These are phyloP conservation scores for Xylaria telfairii DNA, from an alignment of 495 filamentous ascomycete genomes.

Conservation along the genomic window DNA sequence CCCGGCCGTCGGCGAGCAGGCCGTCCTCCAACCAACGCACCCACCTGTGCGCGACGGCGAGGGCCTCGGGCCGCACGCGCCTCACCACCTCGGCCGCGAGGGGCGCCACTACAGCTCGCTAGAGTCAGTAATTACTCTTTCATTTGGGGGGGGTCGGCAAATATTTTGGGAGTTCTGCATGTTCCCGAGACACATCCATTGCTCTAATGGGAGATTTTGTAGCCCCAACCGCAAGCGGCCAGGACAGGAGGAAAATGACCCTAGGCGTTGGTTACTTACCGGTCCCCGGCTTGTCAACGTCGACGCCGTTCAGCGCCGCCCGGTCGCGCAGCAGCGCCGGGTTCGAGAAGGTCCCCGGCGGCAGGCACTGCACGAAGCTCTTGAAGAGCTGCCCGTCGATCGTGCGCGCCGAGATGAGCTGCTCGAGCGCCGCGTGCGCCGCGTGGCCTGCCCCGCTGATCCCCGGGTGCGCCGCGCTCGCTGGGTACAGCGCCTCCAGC, in stretches of 20 bases:
- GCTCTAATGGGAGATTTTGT: no score
- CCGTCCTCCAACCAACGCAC: constrained; percentile 59
- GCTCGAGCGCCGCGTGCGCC: constrained; percentile 28
- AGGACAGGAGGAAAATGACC: no score
- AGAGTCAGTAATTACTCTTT: no score
- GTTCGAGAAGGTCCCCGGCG: constrained; percentile 28
- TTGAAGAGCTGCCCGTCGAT: constrained; percentile 58
- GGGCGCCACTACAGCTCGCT: no score
- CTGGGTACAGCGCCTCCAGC: constrained; percentile 58
- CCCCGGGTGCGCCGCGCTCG: constrained; percentile 29
- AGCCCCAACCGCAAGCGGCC: no score
- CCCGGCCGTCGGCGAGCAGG: constrained; percentile 44
- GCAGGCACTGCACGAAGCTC: constrained; percentile 39
- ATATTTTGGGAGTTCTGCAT: no score
- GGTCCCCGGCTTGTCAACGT: constrained; percentile 20
- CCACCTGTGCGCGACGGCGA: constrained; percentile 47
- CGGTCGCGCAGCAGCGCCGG: constrained; percentile 59
- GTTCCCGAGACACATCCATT: no score
- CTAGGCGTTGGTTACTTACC: no score
- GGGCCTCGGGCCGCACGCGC: constrained; percentile 48
- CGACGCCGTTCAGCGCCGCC: constrained; percentile 43
- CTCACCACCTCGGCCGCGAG: constrained; percentile 34
- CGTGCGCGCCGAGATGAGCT: constrained; percentile 31
- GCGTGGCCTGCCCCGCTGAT: constrained; percentile 7
- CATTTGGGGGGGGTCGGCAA: no score